Evolutionary conservation across 305 asterid genomes (phyloP), one percentile per base, ranked within the genome.

Genomic region (Fraxinus ornus): DNA sequence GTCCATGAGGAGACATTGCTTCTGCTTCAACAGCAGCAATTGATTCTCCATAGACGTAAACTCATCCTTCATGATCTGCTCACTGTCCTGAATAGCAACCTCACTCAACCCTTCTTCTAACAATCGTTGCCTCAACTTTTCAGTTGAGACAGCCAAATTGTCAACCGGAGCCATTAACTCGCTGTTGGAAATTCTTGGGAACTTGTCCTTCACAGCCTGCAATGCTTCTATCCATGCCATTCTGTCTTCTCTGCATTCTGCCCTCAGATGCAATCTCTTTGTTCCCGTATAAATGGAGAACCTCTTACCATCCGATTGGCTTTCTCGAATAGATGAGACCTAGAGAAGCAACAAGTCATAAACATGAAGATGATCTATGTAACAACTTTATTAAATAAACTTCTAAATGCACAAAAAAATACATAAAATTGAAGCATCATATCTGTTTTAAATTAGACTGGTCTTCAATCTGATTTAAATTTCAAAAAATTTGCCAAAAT

Each of bases 261-360:
- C 60, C 60, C 1, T 49, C 80, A 96, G 87, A 85, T 93, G 99
- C 85, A 96, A 91, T 87, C 92, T 93, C 91, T 92, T 96, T n/a
- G 99, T 96, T 79, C 99, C 99, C 72, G 99, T 94, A 76, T 91
- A 93, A 75, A 96, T 90, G 68, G 98, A 94, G 90, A 94, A 96
- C 84, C 97, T 94, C 87, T 89, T 92, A 83, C 93, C 99, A 85
- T 96, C 99, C 64, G 99, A 93, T 84, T 91, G 87, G 85, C 97
- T 93, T 90, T 92, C 99, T 30, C 97, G 87, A 75, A 96, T 90
- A 10, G 99, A 90, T 39, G 99, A 91, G 81, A 96, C 99, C 99
- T 96, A 84, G 75, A 83, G 36, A 84, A 60, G 82, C 52, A 41
- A 41, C 52, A 41, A 9, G 52, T 41, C 17, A 41, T 10, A 41